Percentiles rank a stretch among this genome's conserved stretches.
Evolutionary conservation across 495 filamentous ascomycete species (phyloP).

Genomic region (Trichoderma erinaceum): DNA sequence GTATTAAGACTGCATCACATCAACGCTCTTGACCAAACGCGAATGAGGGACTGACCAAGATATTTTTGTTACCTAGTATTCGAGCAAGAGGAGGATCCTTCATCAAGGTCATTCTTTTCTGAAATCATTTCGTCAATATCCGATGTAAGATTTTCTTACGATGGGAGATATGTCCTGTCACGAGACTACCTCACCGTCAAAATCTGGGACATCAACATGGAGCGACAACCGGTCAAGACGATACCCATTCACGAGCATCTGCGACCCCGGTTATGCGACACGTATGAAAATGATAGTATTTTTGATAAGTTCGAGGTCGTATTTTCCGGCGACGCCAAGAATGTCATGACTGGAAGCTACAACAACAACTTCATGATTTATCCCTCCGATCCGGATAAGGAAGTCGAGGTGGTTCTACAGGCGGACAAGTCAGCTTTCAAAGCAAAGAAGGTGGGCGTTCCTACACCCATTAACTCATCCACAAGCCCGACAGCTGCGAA

Average conservation of each 20-base stretch:
- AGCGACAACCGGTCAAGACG: constrained; percentile 91
- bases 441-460: constrained; percentile 97
- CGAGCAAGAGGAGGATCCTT: constrained; percentile 98
- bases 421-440: constrained; percentile 99
- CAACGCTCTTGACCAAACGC: neutral
- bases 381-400: constrained; percentile 88
- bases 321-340: constrained; percentile 95
- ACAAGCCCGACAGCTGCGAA: constrained; percentile 61
- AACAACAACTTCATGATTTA: constrained; percentile 99
- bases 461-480: constrained; percentile 86
- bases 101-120: constrained; percentile 96
- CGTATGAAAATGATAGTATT: constrained; percentile 98
- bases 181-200: constrained; percentile 98
- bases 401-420: constrained; percentile 94
- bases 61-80: constrained; percentile 57
- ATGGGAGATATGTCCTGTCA: constrained; percentile 94
- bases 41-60: neutral
- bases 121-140: constrained; percentile 99
- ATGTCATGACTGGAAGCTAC: constrained; percentile 99
- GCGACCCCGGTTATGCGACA: constrained; percentile 89
- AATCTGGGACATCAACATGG: constrained; percentile 99
- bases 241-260: constrained; percentile 98
- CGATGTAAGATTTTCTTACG: constrained; percentile 93
- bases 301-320: constrained; percentile 99
- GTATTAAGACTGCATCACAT: neutral